Evolutionary conservation across 305 asterid species (phyloP).

Genomic region (Salvia sclarea): DNA sequence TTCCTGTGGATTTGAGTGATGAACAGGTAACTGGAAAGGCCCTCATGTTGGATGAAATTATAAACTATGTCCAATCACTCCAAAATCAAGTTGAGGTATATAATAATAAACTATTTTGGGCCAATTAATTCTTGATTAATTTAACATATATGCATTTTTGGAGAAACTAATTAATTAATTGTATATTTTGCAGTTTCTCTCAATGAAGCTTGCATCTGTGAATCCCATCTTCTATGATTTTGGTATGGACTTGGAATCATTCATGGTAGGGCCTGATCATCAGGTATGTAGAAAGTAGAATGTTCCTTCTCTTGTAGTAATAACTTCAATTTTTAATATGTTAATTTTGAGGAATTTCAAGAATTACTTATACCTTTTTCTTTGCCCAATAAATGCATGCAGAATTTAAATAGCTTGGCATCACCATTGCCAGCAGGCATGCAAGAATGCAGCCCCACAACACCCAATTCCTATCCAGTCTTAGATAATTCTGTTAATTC

Average conservation of each 20-base stretch:
- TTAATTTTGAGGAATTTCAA: no score
- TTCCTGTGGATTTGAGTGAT: conserved; percentile 44
- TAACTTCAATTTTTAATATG: not conserved
- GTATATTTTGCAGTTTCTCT: conserved; percentile 59
- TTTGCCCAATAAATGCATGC: conserved; percentile 33
- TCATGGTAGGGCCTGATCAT: conserved; percentile 61
- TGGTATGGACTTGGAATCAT: conserved; percentile 64
- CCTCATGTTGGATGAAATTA: conserved; percentile 85
- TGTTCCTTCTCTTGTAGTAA: not conserved
- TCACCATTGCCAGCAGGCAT: conserved; percentile 47
- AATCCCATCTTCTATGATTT: conserved; percentile 69
- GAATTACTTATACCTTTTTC: not conserved
- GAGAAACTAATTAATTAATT: not conserved
- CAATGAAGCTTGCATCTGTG: conserved; percentile 78
- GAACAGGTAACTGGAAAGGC: conserved; percentile 88
- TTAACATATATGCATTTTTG: not conserved
- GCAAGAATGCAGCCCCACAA: conserved; percentile 47
- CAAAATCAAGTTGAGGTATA: conserved; percentile 84
- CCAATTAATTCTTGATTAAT: no score
- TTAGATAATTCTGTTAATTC: conserved; percentile 49
- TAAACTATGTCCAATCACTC: conserved; percentile 77
- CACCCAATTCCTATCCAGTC: conserved; percentile 38
- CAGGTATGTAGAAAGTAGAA: conserved; percentile 52
- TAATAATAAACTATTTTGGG: not conserved
- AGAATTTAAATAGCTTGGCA: conserved; percentile 54